Percentiles rank a stretch among this genome's conserved stretches.
Evolutionary conservation across 805 yeast species (phyloP).

Genomic region (Starmera pachycereana): DNA sequence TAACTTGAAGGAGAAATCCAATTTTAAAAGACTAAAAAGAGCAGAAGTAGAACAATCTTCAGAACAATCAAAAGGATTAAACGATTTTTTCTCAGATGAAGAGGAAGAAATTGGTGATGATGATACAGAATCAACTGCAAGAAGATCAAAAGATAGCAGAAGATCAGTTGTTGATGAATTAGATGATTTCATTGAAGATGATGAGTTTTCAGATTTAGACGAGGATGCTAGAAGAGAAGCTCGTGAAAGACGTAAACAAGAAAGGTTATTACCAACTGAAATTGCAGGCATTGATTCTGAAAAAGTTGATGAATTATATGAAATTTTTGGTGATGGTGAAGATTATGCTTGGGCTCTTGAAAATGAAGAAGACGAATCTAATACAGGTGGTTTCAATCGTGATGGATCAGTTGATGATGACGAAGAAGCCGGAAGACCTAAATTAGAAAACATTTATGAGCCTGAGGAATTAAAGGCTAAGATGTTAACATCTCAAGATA

Average conservation of each 20-base stretch:
- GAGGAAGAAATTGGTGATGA: constrained; percentile 22
- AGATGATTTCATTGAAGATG: constrained; percentile 96
- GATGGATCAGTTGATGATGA: constrained; percentile 8
- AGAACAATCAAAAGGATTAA: constrained; percentile 17
- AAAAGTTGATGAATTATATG: constrained; percentile 84
- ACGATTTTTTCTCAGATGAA: constrained; percentile 33
- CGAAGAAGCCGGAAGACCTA: constrained; percentile 29
- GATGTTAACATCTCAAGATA: constrained; percentile 87
- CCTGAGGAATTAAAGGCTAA: constrained; percentile 86
- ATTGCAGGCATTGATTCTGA: constrained; percentile 70
- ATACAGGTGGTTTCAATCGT: constrained; percentile 30
- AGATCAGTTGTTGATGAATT: constrained; percentile 60
- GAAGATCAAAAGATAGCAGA: constrained; percentile 19
- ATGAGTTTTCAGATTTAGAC: constrained; percentile 87
- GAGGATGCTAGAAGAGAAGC: constrained; percentile 45
- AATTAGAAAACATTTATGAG: constrained; percentile 86
- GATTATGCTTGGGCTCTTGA: constrained; percentile 98
- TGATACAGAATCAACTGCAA: constrained; percentile 16
- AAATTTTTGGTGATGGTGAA: constrained; percentile 93
- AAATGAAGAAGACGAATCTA: constrained; percentile 60
- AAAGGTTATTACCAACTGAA: constrained; percentile 45
- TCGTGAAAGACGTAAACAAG: constrained; percentile 31
- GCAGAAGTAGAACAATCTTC: constrained; percentile 38
- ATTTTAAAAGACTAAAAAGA: constrained; percentile 77
- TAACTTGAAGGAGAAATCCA: constrained; percentile 26